Evolutionary conservation across 2,329 filamentous ascomycete genomes (phyloP).

Genomic region (Madurella fahalii): DNA sequence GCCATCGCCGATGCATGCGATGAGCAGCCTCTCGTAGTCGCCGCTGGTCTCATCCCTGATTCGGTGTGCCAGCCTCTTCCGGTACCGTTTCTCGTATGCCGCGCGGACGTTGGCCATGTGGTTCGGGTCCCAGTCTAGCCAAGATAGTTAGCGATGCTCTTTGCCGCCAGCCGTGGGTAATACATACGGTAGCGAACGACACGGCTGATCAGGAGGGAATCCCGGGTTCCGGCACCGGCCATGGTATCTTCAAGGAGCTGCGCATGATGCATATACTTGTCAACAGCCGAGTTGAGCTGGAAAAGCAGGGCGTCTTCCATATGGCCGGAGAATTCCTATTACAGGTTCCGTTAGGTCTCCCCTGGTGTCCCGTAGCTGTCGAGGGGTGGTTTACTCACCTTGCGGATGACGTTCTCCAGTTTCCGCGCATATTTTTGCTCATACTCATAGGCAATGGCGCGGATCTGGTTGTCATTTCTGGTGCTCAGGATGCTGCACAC

Average conservation of each 20-base stretch:
- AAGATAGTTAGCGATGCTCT: conserved; percentile 1
- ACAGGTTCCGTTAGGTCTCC: not conserved
- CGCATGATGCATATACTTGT: conserved; percentile 83
- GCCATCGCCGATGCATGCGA: conserved; percentile 58
- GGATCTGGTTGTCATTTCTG: conserved; percentile 76
- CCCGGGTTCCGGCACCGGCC: conserved; percentile 83
- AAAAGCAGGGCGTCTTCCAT: conserved; percentile 82
- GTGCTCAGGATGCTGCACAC: conserved; percentile 75
- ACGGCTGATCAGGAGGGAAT: conserved; percentile 71
- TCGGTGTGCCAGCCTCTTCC: conserved; percentile 60
- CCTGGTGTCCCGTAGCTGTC: not conserved
- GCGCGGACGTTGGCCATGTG: conserved; percentile 73
- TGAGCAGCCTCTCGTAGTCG: conserved; percentile 72
- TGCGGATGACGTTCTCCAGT: conserved; percentile 70
- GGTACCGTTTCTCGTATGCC: conserved; percentile 70
- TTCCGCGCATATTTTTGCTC: conserved; percentile 64
- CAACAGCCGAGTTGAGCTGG: conserved; percentile 71
- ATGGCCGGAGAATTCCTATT: conserved; percentile 78
- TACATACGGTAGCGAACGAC: conserved; percentile 60
- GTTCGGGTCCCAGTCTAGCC: conserved; percentile 66
- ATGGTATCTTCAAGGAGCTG: conserved; percentile 79
- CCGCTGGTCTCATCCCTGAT: conserved; percentile 82
- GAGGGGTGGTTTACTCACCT: conserved; percentile 40
- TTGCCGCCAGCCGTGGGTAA: not conserved
- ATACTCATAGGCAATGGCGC: conserved; percentile 75